Evolutionary conservation across 306 rosid genomes (phyloP), one percentile per base, ranked within the genome.

Genomic region (Pachyrhizus erosus): DNA sequence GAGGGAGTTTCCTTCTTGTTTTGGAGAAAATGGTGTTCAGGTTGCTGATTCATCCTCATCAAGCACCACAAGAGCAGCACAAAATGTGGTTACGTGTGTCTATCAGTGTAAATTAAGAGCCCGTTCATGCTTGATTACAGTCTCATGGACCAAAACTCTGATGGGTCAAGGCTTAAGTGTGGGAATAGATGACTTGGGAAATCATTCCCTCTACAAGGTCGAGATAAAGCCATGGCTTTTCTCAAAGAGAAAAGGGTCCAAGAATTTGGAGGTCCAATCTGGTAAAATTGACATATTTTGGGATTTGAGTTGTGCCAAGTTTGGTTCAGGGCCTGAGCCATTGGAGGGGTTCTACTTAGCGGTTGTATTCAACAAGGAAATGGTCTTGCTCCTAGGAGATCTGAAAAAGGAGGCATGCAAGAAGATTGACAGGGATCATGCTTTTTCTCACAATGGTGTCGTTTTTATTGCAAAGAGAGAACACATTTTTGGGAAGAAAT

Each of bases 1-100:
- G 98, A 91, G 86, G 89, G 98, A 94, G 20, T 94, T 92, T 76
- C 97, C 98, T 80, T 92, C 98, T 83, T 94, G 97, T 83, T 91
- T 94, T 75, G 98, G 98, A 23, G 98, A 94, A 84, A 94, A 87
- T 78, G 97, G 97, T 29, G 89, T 94, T 33, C 98, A 94, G 81
- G 88, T 94, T 67, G 92, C 91, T 12, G 94, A 94, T 84, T 90
- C 94, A 15, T 87, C 89, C 1, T 91, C 94, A 0, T 89, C 94
- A 46, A 87, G 85, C 21, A 55, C 86, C 55, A 60, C 88, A 54
- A 92, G 87, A 89, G 67, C 85, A 68, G 88, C 97, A 21, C 97
- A 91, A 65, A 94, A 91, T 85, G 78, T 84, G 67, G 98, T 92
- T 7, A 88, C 97, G 20, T 94, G 97, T 70, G 89, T 94, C 3